These are phyloP conservation scores for Tolypocladium inflatum DNA, from an alignment of 2,329 filamentous ascomycete genomes.

Conservation along the genomic window DNA sequence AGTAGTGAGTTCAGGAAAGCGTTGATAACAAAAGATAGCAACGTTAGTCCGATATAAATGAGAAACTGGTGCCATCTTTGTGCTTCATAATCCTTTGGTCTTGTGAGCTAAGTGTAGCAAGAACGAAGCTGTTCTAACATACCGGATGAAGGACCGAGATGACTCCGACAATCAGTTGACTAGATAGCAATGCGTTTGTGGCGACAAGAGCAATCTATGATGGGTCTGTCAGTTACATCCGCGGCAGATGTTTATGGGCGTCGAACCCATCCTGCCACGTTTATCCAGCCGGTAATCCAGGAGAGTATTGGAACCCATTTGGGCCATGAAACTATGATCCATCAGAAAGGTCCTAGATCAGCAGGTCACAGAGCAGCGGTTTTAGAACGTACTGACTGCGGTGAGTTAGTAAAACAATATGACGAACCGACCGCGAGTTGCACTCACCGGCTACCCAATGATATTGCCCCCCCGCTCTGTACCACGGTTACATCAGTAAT, in stretches of 20 bases:
- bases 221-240: not conserved
- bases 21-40: slow-evolving; percentile 18
- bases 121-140: not conserved
- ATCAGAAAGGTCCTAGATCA: not conserved
- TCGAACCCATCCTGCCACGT: slow-evolving; percentile 52
- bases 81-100: slow-evolving; percentile 32
- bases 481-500: not conserved
- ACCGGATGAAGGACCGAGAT: slow-evolving; percentile 49
- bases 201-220: slow-evolving; percentile 49
- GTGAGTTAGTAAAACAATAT: slow-evolving; percentile 27
- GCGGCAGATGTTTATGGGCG: not conserved
- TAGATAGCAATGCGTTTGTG: slow-evolving; percentile 57
- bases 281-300: slow-evolving; percentile 46
- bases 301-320: slow-evolving; percentile 16
- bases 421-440: slow-evolving; percentile 42
- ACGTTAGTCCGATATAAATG: slow-evolving; percentile 23
- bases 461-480: slow-evolving; percentile 48
- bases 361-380: not conserved
- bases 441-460: slow-evolving; percentile 57
- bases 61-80: slow-evolving; percentile 63
- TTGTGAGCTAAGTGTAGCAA: not conserved
- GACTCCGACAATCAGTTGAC: slow-evolving; percentile 55
- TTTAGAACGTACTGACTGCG: slow-evolving; percentile 2
- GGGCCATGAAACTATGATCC: slow-evolving; percentile 11
- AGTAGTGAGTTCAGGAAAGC: slow-evolving; percentile 20